Conservation (phyloP, 345 rosid species). For the Bretschneidera sinensis region DNA sequence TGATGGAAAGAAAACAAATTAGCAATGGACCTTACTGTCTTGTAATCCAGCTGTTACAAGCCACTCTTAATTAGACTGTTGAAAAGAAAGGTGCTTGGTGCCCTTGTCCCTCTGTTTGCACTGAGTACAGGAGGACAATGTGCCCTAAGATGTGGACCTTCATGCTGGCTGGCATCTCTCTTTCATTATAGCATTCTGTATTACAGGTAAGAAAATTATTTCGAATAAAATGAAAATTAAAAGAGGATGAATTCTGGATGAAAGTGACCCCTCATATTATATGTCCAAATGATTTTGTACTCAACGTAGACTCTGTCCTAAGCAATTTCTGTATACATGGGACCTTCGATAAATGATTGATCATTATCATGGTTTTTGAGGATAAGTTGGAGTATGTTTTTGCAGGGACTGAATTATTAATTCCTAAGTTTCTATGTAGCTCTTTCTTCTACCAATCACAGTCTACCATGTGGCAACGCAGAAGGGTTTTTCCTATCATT, state of each 20-base stretch:
- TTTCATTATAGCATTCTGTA: background rate
- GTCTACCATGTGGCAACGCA: too few relatives aligned
- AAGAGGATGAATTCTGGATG: background rate
- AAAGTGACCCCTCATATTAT: conserved; percentile 12
- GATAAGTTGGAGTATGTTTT: background rate
- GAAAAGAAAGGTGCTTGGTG: background rate
- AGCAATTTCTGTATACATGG: conserved; percentile 13
- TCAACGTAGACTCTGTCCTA: background rate
- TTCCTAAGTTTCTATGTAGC: too few relatives aligned
- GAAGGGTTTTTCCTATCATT: background rate
- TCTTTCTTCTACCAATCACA: too few relatives aligned
- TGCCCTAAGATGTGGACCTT: conserved; percentile 10
- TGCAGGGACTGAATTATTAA: background rate
- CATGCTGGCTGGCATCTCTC: conserved; percentile 4
- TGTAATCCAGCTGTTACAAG: conserved; percentile 1
- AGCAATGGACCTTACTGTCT: conserved; percentile 1
- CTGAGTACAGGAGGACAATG: background rate
- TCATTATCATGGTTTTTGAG: conserved; percentile 8
- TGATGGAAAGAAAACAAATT: background rate
- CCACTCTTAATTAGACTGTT: background rate
- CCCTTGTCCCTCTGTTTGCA: background rate
- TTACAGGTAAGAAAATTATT: background rate
- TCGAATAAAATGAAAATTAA: background rate
- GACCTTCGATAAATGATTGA: conserved; percentile 4
- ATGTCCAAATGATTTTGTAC: conserved; percentile 7